Percentiles rank a stretch among this genome's conserved stretches.
phyloP scores from a whole-genome alignment of 1,284 basidiomycete species.

The Rhodofomes roseus region DNA sequence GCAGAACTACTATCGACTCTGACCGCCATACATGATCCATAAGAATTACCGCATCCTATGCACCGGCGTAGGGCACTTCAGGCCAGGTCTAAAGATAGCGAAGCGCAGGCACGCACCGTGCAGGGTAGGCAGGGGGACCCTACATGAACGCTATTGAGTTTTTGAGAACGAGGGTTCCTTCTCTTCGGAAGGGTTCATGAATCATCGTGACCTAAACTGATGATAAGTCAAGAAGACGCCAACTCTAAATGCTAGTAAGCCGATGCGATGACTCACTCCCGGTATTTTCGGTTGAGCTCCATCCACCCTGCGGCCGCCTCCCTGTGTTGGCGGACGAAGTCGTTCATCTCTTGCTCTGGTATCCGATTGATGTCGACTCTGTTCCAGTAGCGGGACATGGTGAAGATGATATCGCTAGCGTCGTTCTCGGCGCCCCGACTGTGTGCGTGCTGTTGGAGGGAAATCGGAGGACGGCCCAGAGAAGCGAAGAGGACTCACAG shows the following conservation, averaged over 20 bases:
- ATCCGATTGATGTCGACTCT: conserved; percentile 77
- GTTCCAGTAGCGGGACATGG: conserved; percentile 69
- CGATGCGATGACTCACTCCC: conserved; percentile 29
- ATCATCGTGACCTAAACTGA: conserved; percentile 6
- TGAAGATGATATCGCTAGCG: conserved; percentile 68
- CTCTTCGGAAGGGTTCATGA: background rate
- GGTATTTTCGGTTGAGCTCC: conserved; percentile 68
- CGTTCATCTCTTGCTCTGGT: conserved; percentile 75
- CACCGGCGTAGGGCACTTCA: background rate
- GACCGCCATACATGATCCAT: background rate
- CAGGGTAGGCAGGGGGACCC: background rate
- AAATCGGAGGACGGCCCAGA: conserved; percentile 11
- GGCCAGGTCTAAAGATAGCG: background rate
- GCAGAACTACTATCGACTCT: background rate
- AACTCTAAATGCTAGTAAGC: background rate
- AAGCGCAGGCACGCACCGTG: background rate
- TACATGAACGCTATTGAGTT: background rate
- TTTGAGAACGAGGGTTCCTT: background rate
- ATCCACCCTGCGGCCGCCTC: conserved; percentile 62
- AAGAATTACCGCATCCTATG: background rate
- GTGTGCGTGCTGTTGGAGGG: conserved; percentile 2
- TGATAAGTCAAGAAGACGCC: conserved; percentile 4
- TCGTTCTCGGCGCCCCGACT: conserved; percentile 66
- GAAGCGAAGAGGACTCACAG: conserved; percentile 46
- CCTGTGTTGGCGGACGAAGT: conserved; percentile 54